Base-by-base conservation (phyloP, 2,329 filamentous ascomycete species). In the Exophiala lecanii-corni region DNA sequence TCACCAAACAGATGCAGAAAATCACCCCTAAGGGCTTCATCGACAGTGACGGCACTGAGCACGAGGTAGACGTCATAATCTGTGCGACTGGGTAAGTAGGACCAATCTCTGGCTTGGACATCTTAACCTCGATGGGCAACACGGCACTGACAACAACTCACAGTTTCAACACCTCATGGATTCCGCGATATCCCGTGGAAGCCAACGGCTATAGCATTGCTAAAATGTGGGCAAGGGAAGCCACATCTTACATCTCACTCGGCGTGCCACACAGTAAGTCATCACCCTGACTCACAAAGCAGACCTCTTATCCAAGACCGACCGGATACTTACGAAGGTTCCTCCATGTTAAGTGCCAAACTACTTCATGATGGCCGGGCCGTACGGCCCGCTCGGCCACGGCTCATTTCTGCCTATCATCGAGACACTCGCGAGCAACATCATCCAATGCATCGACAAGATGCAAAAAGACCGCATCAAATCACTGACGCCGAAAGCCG, bases 1-100 rank as follows among this genome's bases (percentile, higher is more conserved):
- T 72, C 20, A 62, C 61, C 17, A 63, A 65, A 20, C 57, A 54
- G 2, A 69, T 74, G 49, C 45, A 54, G 12, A 53, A 57, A 31
- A 54, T 74, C 33, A 61, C 59, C 0, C 48, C 54, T 1, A 55
- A 59, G 4, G 67, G 68, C 3, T 56, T 62, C 16, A 31, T 58
- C 4, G 52, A 51, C 26, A 47, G 39, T 9, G 45, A 56, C 16
- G 57, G 51, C 2, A 12, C 36, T 3, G 47, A 57, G 30, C 51
- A 60, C 34, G 47, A 53, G 17, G 50, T 53, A 9, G 50, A 53
- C 35, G 36, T 48, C 9, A 53, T 53, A 23, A 50, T 53, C 18
- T 53, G 50, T 35, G 50, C 50, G 12, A 50, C 50, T 23, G 50
- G 50, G 36, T 51, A 38, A 7, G 16, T 28, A 9, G 12, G n/a